Percentiles rank a stretch among this genome's conserved stretches.
Conservation (phyloP, 495 filamentous ascomycete species). For the Penicillium daleae region DNA sequence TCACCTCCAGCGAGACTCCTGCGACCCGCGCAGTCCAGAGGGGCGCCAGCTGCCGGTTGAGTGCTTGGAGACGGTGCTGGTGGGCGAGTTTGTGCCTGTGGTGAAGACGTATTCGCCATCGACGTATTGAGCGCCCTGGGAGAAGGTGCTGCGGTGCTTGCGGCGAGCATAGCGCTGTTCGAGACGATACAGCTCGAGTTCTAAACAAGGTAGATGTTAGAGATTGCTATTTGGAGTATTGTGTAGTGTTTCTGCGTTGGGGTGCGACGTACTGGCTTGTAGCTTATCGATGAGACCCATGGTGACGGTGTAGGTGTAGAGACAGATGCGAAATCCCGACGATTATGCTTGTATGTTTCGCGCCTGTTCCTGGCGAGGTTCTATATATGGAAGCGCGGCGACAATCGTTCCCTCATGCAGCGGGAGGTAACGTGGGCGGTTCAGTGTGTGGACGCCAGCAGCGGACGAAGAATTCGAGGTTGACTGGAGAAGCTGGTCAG, state of each 20-base stretch:
- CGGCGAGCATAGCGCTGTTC: conserved; percentile 90
- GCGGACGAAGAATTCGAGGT: conserved; percentile 6
- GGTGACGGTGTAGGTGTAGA: conserved; percentile 17
- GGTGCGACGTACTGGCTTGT: conserved; percentile 54
- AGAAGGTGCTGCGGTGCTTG: conserved; percentile 83
- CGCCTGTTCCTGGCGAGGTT: background rate
- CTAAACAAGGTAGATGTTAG: conserved; percentile 28
- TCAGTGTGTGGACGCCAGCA: conserved; percentile 13
- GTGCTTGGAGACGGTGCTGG: conserved; percentile 47
- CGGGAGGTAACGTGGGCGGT: conserved; percentile 8
- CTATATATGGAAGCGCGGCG: conserved; percentile 11
- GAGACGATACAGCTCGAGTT: conserved; percentile 86
- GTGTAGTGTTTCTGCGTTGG: background rate
- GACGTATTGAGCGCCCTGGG: conserved; percentile 83
- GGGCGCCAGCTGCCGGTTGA: conserved; percentile 49
- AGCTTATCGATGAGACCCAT: conserved; percentile 63
- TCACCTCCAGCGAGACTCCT: conserved; percentile 38
- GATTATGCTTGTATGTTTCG: conserved; percentile 1
- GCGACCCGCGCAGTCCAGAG: conserved; percentile 35
- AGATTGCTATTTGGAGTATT: background rate
- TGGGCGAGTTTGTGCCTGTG: conserved; percentile 40
- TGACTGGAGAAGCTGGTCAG: background rate
- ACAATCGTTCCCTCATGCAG: conserved; percentile 21
- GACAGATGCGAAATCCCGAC: background rate
- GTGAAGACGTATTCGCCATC: conserved; percentile 88